phyloP scores from a whole-genome alignment of 345 rosid species.

The Crucihimalaya himalaica region DNA sequence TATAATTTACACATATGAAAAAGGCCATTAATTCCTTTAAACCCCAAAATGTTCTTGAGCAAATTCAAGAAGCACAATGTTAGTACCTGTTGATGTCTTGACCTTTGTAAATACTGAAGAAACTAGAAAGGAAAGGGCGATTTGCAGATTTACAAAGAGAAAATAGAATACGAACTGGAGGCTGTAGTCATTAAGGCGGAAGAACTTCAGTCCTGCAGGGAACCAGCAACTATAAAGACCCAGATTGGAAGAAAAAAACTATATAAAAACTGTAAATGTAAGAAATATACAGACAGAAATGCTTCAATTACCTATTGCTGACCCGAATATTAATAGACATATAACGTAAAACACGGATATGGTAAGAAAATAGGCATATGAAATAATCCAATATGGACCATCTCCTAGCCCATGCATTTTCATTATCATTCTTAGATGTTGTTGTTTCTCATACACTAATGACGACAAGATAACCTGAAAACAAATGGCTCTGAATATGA shows the following conservation, averaged over 20 bases:
- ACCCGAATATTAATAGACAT: constrained; percentile 78
- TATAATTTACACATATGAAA: constrained; percentile 36
- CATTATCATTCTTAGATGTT: constrained; percentile 89
- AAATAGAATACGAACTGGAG: constrained; percentile 76
- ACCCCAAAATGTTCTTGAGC: constrained; percentile 2
- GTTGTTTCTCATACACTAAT: constrained; percentile 83
- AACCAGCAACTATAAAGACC: constrained; percentile 18
- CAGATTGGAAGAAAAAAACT: neutral
- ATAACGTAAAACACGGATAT: constrained; percentile 68
- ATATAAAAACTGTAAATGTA: neutral
- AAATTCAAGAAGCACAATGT: constrained; percentile 6
- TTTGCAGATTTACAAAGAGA: constrained; percentile 78
- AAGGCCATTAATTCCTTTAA: neutral
- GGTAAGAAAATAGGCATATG: constrained; percentile 77
- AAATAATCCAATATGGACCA: constrained; percentile 91
- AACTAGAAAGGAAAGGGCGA: constrained; percentile 71
- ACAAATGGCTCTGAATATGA: constrained; percentile 1
- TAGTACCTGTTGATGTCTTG: constrained; percentile 86
- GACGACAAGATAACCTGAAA: constrained; percentile 72
- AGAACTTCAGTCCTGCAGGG: constrained; percentile 82
- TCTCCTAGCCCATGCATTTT: constrained; percentile 99
- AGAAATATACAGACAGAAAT: neutral
- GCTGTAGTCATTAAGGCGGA: constrained; percentile 71
- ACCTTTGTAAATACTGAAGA: constrained; percentile 72
- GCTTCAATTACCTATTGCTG: constrained; percentile 62